Evolutionary conservation across 2,329 filamentous ascomycete genomes (phyloP).

Genomic region (Penicillium crustosum): DNA sequence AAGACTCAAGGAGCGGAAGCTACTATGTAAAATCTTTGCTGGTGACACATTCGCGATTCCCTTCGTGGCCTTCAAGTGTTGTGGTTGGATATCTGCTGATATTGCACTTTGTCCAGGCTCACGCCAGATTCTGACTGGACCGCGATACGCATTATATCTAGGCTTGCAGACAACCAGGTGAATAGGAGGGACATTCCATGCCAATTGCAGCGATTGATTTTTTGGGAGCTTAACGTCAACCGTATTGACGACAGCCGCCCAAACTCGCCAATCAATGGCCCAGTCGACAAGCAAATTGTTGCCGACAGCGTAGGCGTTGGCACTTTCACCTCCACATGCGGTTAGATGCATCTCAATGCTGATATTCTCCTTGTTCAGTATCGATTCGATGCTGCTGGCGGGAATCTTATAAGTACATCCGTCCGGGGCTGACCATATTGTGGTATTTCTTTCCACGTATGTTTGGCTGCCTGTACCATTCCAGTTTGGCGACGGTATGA

Average conservation of each 20-base stretch:
- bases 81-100: background rate
- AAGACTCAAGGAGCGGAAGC: background rate
- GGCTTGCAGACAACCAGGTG: background rate
- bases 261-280: background rate
- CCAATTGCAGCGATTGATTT: background rate
- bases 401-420: background rate
- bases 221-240: background rate
- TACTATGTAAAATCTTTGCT: background rate
- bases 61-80: background rate
- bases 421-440: background rate
- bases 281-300: background rate
- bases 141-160: background rate
- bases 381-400: background rate
- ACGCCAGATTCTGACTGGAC: conserved; percentile 1
- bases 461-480: background rate
- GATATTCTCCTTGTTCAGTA: background rate
- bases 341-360: background rate
- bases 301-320: background rate
- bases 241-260: background rate
- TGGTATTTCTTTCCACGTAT: background rate
- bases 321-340: background rate
- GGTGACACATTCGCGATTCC: background rate
- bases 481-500: background rate
- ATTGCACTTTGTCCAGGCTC: background rate
- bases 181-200: background rate